Evolutionary conservation across 2,329 filamentous ascomycete species (phyloP).

Genomic region (Trichoderma koningiopsis): DNA sequence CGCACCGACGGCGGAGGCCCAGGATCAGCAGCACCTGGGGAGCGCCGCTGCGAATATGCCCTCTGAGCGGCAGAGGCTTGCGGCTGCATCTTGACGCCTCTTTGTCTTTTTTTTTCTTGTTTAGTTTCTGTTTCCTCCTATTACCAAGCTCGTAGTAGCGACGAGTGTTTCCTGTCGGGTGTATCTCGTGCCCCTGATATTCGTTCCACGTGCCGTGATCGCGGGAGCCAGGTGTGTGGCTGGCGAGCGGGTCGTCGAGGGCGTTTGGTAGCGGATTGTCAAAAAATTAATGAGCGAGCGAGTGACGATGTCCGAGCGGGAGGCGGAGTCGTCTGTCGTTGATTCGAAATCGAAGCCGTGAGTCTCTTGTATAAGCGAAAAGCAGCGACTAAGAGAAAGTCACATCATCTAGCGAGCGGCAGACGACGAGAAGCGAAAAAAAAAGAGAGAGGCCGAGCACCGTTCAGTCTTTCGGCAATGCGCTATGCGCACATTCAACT

Average conservation of each 20-base stretch:
- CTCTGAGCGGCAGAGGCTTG: constrained; percentile 52
- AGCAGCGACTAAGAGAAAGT: not conserved
- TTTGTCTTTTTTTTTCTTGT: not conserved
- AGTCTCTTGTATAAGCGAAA: not conserved
- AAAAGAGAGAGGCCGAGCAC: not conserved
- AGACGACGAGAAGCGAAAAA: not conserved
- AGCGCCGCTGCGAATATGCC: constrained; percentile 58
- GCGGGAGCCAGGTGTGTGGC: constrained; percentile 16
- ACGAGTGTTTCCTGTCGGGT: not conserved
- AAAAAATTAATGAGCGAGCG: not conserved
- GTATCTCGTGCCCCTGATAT: constrained; percentile 4
- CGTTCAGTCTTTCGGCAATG: not conserved
- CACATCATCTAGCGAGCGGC: constrained; percentile 25
- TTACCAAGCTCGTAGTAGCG: not conserved
- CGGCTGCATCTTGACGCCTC: constrained; percentile 49
- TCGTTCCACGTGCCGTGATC: constrained; percentile 10
- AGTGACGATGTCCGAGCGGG: not conserved
- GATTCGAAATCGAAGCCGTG: not conserved
- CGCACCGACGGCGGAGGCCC: constrained; percentile 59
- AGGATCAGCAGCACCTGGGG: constrained; percentile 63
- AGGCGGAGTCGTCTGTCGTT: not conserved
- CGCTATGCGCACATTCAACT: constrained; percentile 5
- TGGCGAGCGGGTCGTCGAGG: constrained; percentile 11
- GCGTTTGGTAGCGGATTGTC: constrained; percentile 11
- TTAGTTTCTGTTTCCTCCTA: not conserved